Evolutionary conservation across 306 rosid genomes (phyloP), one percentile per base, ranked within the genome.

Genomic region (Spatholobus suberectus): DNA sequence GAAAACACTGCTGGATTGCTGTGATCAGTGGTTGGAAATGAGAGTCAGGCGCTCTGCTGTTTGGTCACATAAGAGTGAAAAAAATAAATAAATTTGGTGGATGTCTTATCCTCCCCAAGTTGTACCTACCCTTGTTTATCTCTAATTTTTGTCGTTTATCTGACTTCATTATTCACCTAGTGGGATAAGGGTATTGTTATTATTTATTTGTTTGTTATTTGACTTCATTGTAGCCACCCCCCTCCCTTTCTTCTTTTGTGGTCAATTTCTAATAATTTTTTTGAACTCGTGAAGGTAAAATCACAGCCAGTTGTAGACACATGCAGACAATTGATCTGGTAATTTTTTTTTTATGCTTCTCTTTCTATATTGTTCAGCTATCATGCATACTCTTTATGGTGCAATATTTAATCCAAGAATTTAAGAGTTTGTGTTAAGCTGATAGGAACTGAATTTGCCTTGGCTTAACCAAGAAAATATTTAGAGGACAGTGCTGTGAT

Each of bases 271-370:
- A 41, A 86, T 76, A 69, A 52, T 52, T 57, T 84, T 70, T 20
- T 73, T 55, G 43, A 82, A 76, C 70, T 20, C 38, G 0, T 91
- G 89, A 88, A 94, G 98, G 97, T 95, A 76, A 95, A 95, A 81
- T 91, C 97, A 46, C 97, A 93, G 77, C 98, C 98, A 15, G 85
- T 93, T 52, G 88, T 88, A 49, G 97, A 95, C 86, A 77, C 68
- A 58, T 55, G 43, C 70, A 88, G 92, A 70, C 93, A 88, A 72
- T 82, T 95, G 88, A 90, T 95, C 86, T 95, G 90, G 90, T 88
- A 84, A 63, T 12, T 68, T 78, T 20, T 49, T 71, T 40, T 17
- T 1, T 13, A n/a, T 61, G 76, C 88, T 81, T 81, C 69, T 63
- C 66, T 71, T 71, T 65, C 65, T 63, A 51, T 71, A 58, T 54